These are phyloP conservation scores for Microthyrium microscopicum DNA, from an alignment of 2,329 filamentous ascomycete genomes.

Conservation along the genomic window DNA sequence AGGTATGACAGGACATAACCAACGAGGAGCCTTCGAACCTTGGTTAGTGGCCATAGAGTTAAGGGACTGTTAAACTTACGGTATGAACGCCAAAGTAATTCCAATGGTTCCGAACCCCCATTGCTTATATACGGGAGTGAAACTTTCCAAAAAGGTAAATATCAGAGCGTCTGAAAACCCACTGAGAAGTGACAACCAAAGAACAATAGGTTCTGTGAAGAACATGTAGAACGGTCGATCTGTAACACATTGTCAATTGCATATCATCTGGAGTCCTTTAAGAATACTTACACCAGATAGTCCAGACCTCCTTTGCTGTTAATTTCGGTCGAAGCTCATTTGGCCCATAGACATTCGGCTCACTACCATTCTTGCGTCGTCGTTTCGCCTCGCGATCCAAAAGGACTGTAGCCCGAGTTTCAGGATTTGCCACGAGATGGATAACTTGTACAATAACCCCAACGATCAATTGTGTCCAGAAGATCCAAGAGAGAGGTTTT, in stretches of 20 bases:
- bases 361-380: slow-evolving; percentile 45
- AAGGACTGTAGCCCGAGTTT: slow-evolving; percentile 61
- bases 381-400: slow-evolving; percentile 67
- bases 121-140: slow-evolving; percentile 49
- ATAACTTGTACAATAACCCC: slow-evolving; percentile 52
- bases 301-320: slow-evolving; percentile 23
- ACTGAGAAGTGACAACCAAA: slow-evolving; percentile 52
- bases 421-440: slow-evolving; percentile 55
- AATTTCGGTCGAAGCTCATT: slow-evolving; percentile 45
- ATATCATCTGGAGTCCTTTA: too few relatives aligned
- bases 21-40: slow-evolving; percentile 31
- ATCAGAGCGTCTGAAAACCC: slow-evolving; percentile 65
- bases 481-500: slow-evolving; percentile 47
- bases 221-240: slow-evolving; percentile 60
- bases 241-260: too few relatives aligned
- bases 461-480: slow-evolving; percentile 77
- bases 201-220: slow-evolving; percentile 57
- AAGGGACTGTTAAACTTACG: slow-evolving; percentile 16
- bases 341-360: slow-evolving; percentile 56
- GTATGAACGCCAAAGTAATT: slow-evolving; percentile 46
- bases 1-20: slow-evolving; percentile 51
- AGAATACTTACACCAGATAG: too few relatives aligned
- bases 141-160: slow-evolving; percentile 64
- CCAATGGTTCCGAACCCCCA: slow-evolving; percentile 44
- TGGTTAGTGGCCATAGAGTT: background rate